Base-by-base conservation (phyloP, 495 filamentous ascomycete species). In the Aspergillus nanangensis region DNA sequence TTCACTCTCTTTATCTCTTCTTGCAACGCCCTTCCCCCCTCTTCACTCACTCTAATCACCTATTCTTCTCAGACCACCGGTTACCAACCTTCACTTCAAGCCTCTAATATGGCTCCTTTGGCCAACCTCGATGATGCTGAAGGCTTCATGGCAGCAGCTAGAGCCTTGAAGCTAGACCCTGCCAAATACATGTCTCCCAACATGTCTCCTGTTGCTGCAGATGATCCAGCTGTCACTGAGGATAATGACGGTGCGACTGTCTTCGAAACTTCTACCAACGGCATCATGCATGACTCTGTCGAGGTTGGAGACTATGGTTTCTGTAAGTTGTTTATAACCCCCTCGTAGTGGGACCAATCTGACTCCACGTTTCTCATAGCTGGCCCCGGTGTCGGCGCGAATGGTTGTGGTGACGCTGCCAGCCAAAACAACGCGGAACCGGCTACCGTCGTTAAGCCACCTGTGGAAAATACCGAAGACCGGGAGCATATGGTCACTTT, bases 401-500 rank as follows among this genome's bases (percentile, higher is more conserved):
- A n/a, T n/a, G n/a, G n/a, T n/a, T n/a, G n/a, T n/a, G n/a, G n/a
- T n/a, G n/a, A n/a, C n/a, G n/a, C n/a, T n/a, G n/a, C n/a, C n/a
- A n/a, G n/a, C n/a, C n/a, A n/a, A n/a, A n/a, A n/a, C n/a, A n/a
- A n/a, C n/a, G n/a, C n/a, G n/a, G n/a, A n/a, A n/a, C n/a, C n/a
- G n/a, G n/a, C n/a, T n/a, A n/a, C n/a, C n/a, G n/a, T n/a, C n/a
- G n/a, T n/a, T n/a, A n/a, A n/a, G n/a, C n/a, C n/a, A n/a, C n/a
- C n/a, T n/a, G n/a, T n/a, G 13, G 9, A 34, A n/a, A 27, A 37
- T 8, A 37, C 14, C 2, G 44, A 50, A 14, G 51, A 58, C 40
- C 57, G 60, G 19, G 57, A 61, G 50, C 17, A 58, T 9, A 44
- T 55, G 14, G 37, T 44, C 3, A 53, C 47, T 17, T 65, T 67